Conservation (phyloP, 371 early-diverging fungal species). For the Rhizomucor pusillus region DNA sequence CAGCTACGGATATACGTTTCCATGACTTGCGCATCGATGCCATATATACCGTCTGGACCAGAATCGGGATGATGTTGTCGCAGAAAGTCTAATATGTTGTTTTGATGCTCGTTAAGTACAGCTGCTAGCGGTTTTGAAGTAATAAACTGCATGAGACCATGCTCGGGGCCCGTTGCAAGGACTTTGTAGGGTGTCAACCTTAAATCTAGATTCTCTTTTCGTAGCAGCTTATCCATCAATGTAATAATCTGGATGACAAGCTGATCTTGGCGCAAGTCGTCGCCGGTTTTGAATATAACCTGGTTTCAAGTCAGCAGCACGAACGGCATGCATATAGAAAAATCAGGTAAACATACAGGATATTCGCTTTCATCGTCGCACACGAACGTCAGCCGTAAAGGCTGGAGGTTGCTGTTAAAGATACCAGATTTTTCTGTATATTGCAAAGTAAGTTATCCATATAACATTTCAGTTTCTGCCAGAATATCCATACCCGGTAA, state of each 20-base stretch:
- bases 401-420: slow-evolving; percentile 90
- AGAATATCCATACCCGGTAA: slow-evolving; percentile 57
- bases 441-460: background rate
- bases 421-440: slow-evolving; percentile 72
- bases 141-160: slow-evolving; percentile 92
- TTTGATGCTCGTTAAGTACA: slow-evolving; percentile 84
- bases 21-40: slow-evolving; percentile 79
- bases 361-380: slow-evolving; percentile 79
- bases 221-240: slow-evolving; percentile 90
- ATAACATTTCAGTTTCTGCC: background rate
- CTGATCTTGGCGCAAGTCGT: slow-evolving; percentile 97
- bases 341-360: slow-evolving; percentile 38
- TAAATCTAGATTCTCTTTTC: slow-evolving; percentile 93
- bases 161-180: slow-evolving; percentile 89
- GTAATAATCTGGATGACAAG: slow-evolving; percentile 94
- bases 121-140: slow-evolving; percentile 83
- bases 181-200: slow-evolving; percentile 92
- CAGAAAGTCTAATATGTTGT: slow-evolving; percentile 80
- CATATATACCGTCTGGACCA: slow-evolving; percentile 59
- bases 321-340: background rate
- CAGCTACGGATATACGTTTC: slow-evolving; percentile 95
- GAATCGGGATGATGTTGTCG: slow-evolving; percentile 65
- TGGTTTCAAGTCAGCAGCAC: slow-evolving; percentile 2
- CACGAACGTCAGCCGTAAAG: slow-evolving; percentile 80
- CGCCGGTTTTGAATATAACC: slow-evolving; percentile 94